Conservation (phyloP, 805 yeast species). For the Metschnikowia sp. region DNA sequence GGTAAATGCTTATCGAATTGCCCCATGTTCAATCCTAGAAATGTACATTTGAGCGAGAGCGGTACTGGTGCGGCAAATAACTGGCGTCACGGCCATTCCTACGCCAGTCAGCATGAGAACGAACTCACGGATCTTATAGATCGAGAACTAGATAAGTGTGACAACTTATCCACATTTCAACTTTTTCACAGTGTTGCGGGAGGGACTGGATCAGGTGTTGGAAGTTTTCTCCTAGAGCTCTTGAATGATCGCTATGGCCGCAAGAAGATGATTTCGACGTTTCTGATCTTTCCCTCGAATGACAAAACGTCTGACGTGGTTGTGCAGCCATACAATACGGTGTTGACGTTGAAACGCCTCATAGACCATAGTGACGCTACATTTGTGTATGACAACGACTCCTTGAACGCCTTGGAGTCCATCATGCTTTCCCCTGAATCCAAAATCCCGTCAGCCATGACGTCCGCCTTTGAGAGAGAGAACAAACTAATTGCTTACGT, state of each 20-base stretch:
- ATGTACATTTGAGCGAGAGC: conserved; percentile 69
- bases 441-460: conserved; percentile 20
- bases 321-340: conserved; percentile 92
- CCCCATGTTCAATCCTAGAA: conserved; percentile 78
- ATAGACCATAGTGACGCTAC: conserved; percentile 84
- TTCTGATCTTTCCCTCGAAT: conserved; percentile 80
- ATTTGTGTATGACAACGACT: conserved; percentile 88
- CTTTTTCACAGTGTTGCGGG: conserved; percentile 94
- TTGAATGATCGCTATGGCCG: conserved; percentile 73
- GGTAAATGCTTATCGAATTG: conserved; percentile 51
- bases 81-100: conserved; percentile 87
- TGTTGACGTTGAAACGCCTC: conserved; percentile 75
- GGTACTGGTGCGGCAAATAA: conserved; percentile 96
- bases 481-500: conserved; percentile 85
- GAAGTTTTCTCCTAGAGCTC: conserved; percentile 74
- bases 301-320: conserved; percentile 89
- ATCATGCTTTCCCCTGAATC: conserved; percentile 23
- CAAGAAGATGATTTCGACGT: conserved; percentile 80
- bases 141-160: conserved; percentile 86
- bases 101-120: conserved; percentile 67
- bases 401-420: conserved; percentile 70
- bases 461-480: conserved; percentile 62
- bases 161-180: conserved; percentile 86
- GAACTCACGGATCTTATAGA: conserved; percentile 80
- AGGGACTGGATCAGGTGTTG: conserved; percentile 97